Conservation (phyloP, 148 eudicot genomes). For the Salicornia ramosissima region DNA sequence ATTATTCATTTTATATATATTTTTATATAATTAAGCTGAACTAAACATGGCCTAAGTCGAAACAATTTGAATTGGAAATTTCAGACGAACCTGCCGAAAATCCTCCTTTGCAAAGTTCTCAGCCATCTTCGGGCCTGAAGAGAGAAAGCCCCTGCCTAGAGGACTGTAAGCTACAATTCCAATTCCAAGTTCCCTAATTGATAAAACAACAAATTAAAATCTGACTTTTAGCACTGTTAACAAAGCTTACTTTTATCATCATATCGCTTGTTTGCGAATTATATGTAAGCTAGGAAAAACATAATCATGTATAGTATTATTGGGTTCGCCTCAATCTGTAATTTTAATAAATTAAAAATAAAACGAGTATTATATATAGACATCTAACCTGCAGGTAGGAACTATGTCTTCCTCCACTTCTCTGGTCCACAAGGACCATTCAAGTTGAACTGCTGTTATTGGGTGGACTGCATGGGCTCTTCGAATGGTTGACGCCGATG, state of each 20-base stretch:
- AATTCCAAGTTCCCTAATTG: constrained; percentile 34
- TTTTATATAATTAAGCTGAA: not conserved
- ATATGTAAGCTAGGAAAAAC: too few species aligned
- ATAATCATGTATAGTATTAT: not conserved
- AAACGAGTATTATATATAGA: not conserved
- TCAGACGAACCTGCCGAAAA: constrained; percentile 25
- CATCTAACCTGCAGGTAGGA: constrained; percentile 34
- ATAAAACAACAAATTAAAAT: constrained; percentile 6
- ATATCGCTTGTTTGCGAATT: too few species aligned
- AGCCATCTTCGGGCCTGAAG: constrained; percentile 26
- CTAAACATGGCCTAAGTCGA: not conserved
- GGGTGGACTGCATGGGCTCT: constrained; percentile 41
- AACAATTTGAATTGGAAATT: not conserved
- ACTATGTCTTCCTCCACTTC: constrained; percentile 37
- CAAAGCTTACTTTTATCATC: too few species aligned
- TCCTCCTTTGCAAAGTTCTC: constrained; percentile 27
- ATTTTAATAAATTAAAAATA: too few species aligned
- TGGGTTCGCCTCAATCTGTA: too few species aligned
- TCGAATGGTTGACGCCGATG: constrained; percentile 40
- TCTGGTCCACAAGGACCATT: constrained; percentile 39
- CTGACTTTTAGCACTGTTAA: too few species aligned
- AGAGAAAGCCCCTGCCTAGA: constrained; percentile 33
- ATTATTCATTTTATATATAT: too few species aligned
- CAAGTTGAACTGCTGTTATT: constrained; percentile 34
- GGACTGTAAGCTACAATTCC: constrained; percentile 39